Percentiles rank a stretch among this genome's conserved stretches.
These are phyloP conservation scores for Gaeumannomyces tritici DNA, from an alignment of 2,329 filamentous ascomycete genomes.

Conservation along the genomic window DNA sequence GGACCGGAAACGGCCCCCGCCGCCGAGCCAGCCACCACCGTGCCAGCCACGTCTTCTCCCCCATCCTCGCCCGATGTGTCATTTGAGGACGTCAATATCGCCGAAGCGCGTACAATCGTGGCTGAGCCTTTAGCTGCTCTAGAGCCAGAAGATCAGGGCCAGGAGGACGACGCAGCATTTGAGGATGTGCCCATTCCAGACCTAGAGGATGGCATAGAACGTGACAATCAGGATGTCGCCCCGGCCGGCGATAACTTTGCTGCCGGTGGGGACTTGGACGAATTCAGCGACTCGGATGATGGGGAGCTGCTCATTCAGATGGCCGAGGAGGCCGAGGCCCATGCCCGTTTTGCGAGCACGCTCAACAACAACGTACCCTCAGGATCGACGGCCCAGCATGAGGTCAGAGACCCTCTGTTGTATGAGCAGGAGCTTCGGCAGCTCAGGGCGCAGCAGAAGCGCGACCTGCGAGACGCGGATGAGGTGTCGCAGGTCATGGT, in stretches of 20 bases:
- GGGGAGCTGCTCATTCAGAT: slow-evolving; percentile 81
- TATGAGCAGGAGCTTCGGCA: slow-evolving; percentile 84
- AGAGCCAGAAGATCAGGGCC: background rate
- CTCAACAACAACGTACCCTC: slow-evolving; percentile 62
- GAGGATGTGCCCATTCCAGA: slow-evolving; percentile 1
- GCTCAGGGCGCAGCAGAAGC: slow-evolving; percentile 88
- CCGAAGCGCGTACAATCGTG: slow-evolving; percentile 1
- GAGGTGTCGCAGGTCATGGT: slow-evolving; percentile 97
- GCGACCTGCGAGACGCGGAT: slow-evolving; percentile 89
- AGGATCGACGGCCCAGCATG: slow-evolving; percentile 54
- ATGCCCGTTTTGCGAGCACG: slow-evolving; percentile 82
- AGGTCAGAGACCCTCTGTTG: slow-evolving; percentile 25
- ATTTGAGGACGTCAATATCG: slow-evolving; percentile 26
- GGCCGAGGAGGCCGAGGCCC: slow-evolving; percentile 84
- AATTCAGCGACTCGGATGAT: slow-evolving; percentile 81
- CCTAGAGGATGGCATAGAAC: background rate
- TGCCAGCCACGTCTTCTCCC: background rate
- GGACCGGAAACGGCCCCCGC: background rate
- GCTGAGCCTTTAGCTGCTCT: background rate
- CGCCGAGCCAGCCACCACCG: background rate
- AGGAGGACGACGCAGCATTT: slow-evolving; percentile 8
- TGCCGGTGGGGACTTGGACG: slow-evolving; percentile 56
- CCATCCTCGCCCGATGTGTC: slow-evolving; percentile 17
- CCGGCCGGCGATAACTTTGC: slow-evolving; percentile 14
- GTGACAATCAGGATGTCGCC: background rate